phyloP scores from a whole-genome alignment of 2,329 filamentous ascomycete species.

The Epichloe aotearoae region DNA sequence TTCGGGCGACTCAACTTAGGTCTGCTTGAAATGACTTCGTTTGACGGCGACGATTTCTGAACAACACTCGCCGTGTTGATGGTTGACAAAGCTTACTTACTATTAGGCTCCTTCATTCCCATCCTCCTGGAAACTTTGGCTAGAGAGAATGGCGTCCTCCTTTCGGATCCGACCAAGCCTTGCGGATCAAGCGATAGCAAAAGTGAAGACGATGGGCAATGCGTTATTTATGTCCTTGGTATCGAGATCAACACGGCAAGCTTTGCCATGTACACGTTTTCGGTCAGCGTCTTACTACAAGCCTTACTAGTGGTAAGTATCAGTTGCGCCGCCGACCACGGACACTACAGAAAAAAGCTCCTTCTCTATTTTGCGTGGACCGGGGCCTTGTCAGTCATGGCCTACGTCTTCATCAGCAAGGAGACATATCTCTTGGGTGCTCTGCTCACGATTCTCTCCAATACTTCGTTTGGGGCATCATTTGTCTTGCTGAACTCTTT shows the following conservation, averaged over 20 bases:
- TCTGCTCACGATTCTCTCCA: conserved; percentile 75
- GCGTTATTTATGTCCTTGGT: conserved; percentile 70
- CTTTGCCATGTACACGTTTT: conserved; percentile 98
- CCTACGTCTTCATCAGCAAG: conserved; percentile 68
- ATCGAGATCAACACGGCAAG: conserved; percentile 87
- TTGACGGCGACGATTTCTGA: background rate
- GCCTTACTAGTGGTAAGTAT: conserved; percentile 89
- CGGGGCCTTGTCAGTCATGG: conserved; percentile 74
- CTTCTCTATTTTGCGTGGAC: conserved; percentile 73
- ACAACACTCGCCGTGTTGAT: conserved; percentile 3
- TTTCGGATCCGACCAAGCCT: conserved; percentile 61
- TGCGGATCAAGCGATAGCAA: conserved; percentile 55
- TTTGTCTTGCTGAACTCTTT: conserved; percentile 96
- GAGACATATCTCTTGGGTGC: conserved; percentile 69
- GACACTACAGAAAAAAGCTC: conserved; percentile 78
- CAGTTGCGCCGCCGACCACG: conserved; percentile 90
- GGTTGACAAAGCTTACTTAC: background rate
- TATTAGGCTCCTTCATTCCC: conserved; percentile 77
- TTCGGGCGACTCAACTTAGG: background rate
- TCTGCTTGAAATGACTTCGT: background rate
- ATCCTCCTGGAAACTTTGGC: conserved; percentile 91
- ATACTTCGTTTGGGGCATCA: conserved; percentile 87
- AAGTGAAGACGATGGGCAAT: conserved; percentile 47
- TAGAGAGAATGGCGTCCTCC: conserved; percentile 77
- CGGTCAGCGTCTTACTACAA: conserved; percentile 78